phyloP scores from a whole-genome alignment of 1,284 basidiomycete species.

The Gymnopus androsaceus region DNA sequence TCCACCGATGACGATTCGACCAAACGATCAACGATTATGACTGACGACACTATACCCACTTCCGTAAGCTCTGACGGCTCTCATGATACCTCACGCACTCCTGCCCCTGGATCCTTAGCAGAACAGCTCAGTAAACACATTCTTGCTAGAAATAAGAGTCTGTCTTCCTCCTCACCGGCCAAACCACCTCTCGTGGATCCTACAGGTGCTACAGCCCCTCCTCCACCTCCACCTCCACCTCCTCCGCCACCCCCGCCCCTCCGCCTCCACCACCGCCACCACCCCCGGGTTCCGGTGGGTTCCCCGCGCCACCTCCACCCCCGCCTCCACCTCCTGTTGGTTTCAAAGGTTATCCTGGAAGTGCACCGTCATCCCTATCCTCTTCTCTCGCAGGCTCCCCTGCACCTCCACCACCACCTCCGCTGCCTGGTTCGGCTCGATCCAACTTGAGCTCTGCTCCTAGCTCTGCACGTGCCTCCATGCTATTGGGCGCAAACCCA shows the following conservation, averaged over 20 bases:
- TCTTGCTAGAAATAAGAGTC: constrained; percentile 41
- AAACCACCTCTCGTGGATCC: constrained; percentile 35
- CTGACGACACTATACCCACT: constrained; percentile 53
- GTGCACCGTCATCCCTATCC: constrained; percentile 24
- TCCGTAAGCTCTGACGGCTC: constrained; percentile 54
- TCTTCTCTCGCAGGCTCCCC: constrained; percentile 29
- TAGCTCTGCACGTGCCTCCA: constrained; percentile 59
- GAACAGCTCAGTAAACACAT: constrained; percentile 63
- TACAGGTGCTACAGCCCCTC: constrained; percentile 30
- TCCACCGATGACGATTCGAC: constrained; percentile 55
- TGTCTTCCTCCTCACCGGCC: constrained; percentile 34
- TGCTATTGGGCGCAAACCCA: constrained; percentile 58
- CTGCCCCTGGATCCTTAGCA: constrained; percentile 51
- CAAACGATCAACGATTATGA: constrained; percentile 49
- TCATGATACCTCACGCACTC: constrained; percentile 28
- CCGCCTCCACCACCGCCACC: constrained; percentile 41
- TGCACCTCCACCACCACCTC: constrained; percentile 51
- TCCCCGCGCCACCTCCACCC: constrained; percentile 35
- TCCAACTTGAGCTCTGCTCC: constrained; percentile 35
- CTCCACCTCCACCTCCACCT: constrained; percentile 37
- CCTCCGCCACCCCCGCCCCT: constrained; percentile 33
- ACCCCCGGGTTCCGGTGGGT: constrained; percentile 26
- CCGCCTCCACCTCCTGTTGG: constrained; percentile 43
- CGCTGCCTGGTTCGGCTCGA: constrained; percentile 39
- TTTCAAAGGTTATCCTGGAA: constrained; percentile 23